Percentiles rank a stretch among this genome's conserved stretches.
phyloP scores from a whole-genome alignment of 2,329 filamentous ascomycete species.

The Phialemonium atrogriseum region DNA sequence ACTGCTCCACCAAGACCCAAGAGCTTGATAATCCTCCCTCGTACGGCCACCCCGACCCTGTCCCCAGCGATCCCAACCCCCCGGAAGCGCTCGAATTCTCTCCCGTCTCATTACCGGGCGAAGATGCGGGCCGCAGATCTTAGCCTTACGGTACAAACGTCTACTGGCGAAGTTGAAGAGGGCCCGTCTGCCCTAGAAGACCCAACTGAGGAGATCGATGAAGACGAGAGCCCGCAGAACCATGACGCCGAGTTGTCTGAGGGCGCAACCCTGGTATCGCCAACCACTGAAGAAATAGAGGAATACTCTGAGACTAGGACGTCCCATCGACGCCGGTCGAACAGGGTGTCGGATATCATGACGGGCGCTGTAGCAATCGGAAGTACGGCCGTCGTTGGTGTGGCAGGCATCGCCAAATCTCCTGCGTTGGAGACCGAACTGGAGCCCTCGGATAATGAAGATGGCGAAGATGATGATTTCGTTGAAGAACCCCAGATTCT shows the following conservation, averaged over 20 bases:
- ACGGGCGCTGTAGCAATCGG: conserved; percentile 9
- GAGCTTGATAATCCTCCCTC: conserved; percentile 32
- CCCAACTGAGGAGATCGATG: not conserved
- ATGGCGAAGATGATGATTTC: conserved; percentile 35
- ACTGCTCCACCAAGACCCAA: conserved; percentile 31
- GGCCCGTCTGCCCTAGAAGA: too few relatives aligned
- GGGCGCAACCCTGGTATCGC: not conserved
- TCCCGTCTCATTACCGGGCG: conserved; percentile 41
- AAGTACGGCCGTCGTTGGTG: conserved; percentile 4
- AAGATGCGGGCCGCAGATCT: too few relatives aligned
- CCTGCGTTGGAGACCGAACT: conserved; percentile 30
- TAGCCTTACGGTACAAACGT: too few relatives aligned
- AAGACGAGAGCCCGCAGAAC: too few relatives aligned
- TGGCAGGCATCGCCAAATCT: conserved; percentile 1
- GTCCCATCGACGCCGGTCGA: conserved; percentile 2
- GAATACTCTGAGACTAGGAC: conserved; percentile 9
- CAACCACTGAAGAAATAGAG: conserved; percentile 4
- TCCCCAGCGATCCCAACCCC: conserved; percentile 24
- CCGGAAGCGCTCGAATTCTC: conserved; percentile 39
- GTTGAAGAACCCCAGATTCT: conserved; percentile 51
- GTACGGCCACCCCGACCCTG: conserved; percentile 21
- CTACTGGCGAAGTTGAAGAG: too few relatives aligned
- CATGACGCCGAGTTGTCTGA: not conserved
- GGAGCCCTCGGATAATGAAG: conserved; percentile 47
- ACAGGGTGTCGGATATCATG: conserved; percentile 6